Percentiles rank a stretch among this genome's conserved stretches.
These are phyloP conservation scores for Phytophthora cryptogea DNA, from an alignment of 352 stramenopile species.

Conservation along the genomic window DNA sequence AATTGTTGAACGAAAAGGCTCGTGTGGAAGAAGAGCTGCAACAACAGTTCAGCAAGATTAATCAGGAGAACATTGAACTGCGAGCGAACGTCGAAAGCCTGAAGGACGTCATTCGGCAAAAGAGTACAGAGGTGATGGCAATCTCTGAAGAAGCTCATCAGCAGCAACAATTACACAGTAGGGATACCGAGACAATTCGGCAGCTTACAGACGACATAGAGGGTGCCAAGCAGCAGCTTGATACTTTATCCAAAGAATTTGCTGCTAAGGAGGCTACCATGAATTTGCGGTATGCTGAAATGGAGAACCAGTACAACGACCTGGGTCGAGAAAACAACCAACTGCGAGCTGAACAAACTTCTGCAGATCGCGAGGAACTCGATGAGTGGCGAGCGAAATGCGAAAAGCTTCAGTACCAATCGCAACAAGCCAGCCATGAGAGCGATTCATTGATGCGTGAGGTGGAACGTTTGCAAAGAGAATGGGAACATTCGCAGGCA, in stretches of 20 bases:
- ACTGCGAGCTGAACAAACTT: slow-evolving; percentile 37
- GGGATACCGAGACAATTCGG: slow-evolving; percentile 42
- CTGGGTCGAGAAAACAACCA: slow-evolving; percentile 61
- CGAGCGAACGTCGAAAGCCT: slow-evolving; percentile 48
- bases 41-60: slow-evolving; percentile 40
- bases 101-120: slow-evolving; percentile 52
- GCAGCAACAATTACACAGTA: slow-evolving; percentile 24
- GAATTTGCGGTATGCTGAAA: slow-evolving; percentile 49
- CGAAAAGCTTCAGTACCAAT: slow-evolving; percentile 46
- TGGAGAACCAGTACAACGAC: slow-evolving; percentile 65
- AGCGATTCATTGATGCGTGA: slow-evolving; percentile 52
- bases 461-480: slow-evolving; percentile 54
- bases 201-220: slow-evolving; percentile 48
- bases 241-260: slow-evolving; percentile 50
- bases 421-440: slow-evolving; percentile 45
- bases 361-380: slow-evolving; percentile 44
- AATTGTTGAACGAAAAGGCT: slow-evolving; percentile 53
- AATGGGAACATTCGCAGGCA: slow-evolving; percentile 51
- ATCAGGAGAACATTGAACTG: slow-evolving; percentile 49
- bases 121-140: slow-evolving; percentile 60
- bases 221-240: slow-evolving; percentile 40
- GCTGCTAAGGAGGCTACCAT: slow-evolving; percentile 52
- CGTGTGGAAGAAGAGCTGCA: slow-evolving; percentile 45
- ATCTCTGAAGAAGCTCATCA: slow-evolving; percentile 45
- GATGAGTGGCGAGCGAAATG: slow-evolving; percentile 56